These are phyloP conservation scores for Clitopilus hobsonii DNA, from an alignment of 768 basidiomycete genomes.

Conservation along the genomic window DNA sequence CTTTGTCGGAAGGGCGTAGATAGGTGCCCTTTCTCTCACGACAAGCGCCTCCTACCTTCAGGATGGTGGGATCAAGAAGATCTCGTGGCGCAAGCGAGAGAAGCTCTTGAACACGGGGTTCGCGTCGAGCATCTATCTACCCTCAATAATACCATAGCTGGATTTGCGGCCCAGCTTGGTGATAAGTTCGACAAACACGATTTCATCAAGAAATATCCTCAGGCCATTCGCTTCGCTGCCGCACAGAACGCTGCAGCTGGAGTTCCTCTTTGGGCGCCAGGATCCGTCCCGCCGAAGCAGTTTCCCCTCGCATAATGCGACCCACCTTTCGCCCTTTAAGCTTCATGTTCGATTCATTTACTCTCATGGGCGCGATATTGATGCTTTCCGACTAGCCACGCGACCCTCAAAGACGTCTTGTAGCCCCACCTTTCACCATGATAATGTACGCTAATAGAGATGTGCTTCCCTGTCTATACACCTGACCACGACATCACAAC, in stretches of 20 bases:
- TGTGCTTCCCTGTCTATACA: too few relatives aligned
- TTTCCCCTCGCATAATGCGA: too few relatives aligned
- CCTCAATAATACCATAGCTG: not conserved
- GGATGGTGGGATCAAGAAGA: constrained; percentile 39
- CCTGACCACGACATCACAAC: too few relatives aligned
- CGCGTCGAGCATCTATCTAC: not conserved
- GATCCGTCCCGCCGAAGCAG: not conserved
- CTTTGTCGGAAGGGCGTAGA: constrained; percentile 28
- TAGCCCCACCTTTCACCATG: too few relatives aligned
- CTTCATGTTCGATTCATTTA: too few relatives aligned
- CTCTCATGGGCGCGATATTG: too few relatives aligned
- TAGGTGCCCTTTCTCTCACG: constrained; percentile 47
- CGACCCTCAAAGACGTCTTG: too few relatives aligned
- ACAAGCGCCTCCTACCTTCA: constrained; percentile 35
- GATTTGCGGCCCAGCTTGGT: not conserved
- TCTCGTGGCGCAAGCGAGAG: not conserved
- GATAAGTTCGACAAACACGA: not conserved
- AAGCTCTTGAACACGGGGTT: not conserved
- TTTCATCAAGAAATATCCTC: not conserved
- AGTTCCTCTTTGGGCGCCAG: not conserved
- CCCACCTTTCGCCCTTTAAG: too few relatives aligned
- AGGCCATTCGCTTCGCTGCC: not conserved
- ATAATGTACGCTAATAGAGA: too few relatives aligned
- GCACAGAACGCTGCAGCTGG: not conserved
- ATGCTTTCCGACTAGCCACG: too few relatives aligned